These are phyloP conservation scores for Sphagnum tenellum DNA, from an alignment of 225 moss, liverwort and hornwort species.

Conservation along the genomic window DNA sequence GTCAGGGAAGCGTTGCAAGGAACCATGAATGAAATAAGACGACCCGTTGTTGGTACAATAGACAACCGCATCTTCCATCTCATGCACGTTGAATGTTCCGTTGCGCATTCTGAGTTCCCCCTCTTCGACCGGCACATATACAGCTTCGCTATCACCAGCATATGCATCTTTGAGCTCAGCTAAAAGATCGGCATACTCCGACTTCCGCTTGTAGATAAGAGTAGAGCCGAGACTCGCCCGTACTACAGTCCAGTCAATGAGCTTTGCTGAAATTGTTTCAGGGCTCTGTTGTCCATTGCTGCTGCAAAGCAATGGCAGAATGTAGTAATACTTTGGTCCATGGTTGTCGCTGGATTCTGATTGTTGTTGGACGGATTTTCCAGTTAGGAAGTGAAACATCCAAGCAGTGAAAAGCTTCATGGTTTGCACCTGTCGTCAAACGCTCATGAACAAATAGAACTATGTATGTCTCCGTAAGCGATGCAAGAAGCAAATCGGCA, in stretches of 20 bases:
- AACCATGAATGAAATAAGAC: conserved; percentile 42
- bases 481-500: too few species aligned
- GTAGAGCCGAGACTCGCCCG: conserved; percentile 27
- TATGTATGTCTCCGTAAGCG: too few species aligned
- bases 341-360: conserved; percentile 12
- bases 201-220: conserved; percentile 39
- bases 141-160: conserved; percentile 10
- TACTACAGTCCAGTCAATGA: conserved; percentile 46
- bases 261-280: conserved; percentile 7
- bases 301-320: conserved; percentile 12
- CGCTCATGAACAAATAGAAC: background rate
- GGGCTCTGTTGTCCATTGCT: conserved; percentile 2
- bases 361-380: conserved; percentile 23
- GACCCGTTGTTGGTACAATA: conserved; percentile 67
- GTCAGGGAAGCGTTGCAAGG: conserved; percentile 38
- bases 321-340: conserved; percentile 24
- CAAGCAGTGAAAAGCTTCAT: conserved; percentile 25
- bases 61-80: conserved; percentile 57
- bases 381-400: conserved; percentile 29
- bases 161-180: conserved; percentile 1
- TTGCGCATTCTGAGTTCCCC: conserved; percentile 50
- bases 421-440: conserved; percentile 13
- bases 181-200: conserved; percentile 31
- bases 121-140: conserved; percentile 6
- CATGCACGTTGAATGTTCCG: conserved; percentile 34